A percentile compares a stretch with the other conserved stretches of the same genome.
These are phyloP conservation scores for Phytophthora cactorum DNA, from an alignment of 352 stramenopile genomes.

Conservation along the genomic window DNA sequence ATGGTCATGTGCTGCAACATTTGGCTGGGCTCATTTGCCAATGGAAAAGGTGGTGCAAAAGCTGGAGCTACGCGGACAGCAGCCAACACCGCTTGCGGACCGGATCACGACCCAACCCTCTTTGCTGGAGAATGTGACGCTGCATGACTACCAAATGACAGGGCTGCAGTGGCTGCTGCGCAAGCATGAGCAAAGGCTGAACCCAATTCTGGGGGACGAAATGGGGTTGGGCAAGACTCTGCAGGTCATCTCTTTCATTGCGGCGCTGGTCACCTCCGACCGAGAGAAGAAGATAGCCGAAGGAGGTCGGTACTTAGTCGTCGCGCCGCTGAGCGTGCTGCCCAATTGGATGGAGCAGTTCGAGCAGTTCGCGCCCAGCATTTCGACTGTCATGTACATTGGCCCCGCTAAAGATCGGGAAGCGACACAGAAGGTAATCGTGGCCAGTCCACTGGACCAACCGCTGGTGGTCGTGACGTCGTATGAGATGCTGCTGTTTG, in stretches of 20 bases:
- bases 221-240: slow-evolving; percentile 89
- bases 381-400: slow-evolving; percentile 61
- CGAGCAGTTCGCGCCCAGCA: slow-evolving; percentile 63
- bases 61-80: slow-evolving; percentile 41
- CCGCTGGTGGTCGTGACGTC: slow-evolving; percentile 74
- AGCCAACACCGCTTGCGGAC: slow-evolving; percentile 30
- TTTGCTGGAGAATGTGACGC: slow-evolving; percentile 57
- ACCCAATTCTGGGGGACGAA: slow-evolving; percentile 82
- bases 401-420: slow-evolving; percentile 58
- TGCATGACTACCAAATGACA: slow-evolving; percentile 77
- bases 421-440: slow-evolving; percentile 30
- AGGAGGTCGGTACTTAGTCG: slow-evolving; percentile 51
- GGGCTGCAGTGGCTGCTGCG: slow-evolving; percentile 70
- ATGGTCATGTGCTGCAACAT: slow-evolving; percentile 15
- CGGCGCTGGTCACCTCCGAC: slow-evolving; percentile 40
- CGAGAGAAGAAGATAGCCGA: slow-evolving; percentile 6
- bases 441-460: slow-evolving; percentile 16
- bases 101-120: slow-evolving; percentile 32
- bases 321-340: slow-evolving; percentile 81
- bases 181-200: slow-evolving; percentile 67
- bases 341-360: slow-evolving; percentile 89
- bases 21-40: not conserved
- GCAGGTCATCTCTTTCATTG: slow-evolving; percentile 78
- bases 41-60: slow-evolving; percentile 60
- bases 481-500: slow-evolving; percentile 75